A percentile compares a stretch with the other conserved stretches of the same genome.
Evolutionary conservation across 176 grass and related monocot species (phyloP).

Genomic region (Thalia dealbata): DNA sequence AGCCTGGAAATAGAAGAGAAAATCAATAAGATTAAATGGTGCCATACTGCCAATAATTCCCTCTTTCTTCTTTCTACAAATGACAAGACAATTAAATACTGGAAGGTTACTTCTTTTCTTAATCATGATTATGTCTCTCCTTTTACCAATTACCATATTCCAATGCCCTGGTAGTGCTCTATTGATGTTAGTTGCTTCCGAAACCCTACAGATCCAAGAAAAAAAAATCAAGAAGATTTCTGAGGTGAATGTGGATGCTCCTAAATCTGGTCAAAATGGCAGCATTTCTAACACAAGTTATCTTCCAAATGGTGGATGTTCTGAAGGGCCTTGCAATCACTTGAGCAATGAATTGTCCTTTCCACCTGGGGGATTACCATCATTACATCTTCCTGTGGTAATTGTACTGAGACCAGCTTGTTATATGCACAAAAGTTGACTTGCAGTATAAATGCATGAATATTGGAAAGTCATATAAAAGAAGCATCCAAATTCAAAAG

Average conservation of each 20-base stretch:
- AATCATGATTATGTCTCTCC: not conserved
- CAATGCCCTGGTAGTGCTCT: slow-evolving; percentile 8
- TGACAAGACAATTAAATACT: slow-evolving; percentile 94
- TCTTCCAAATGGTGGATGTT: slow-evolving; percentile 42
- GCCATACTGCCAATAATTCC: slow-evolving; percentile 53
- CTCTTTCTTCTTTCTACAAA: slow-evolving; percentile 94
- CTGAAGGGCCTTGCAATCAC: slow-evolving; percentile 14
- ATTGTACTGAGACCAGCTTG: slow-evolving; percentile 42
- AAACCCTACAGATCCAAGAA: slow-evolving; percentile 67
- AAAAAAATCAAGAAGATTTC: slow-evolving; percentile 88
- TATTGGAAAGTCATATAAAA: not conserved
- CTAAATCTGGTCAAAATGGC: slow-evolving; percentile 53
- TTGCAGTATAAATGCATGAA: slow-evolving; percentile 4
- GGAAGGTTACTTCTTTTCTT: slow-evolving; percentile 65
- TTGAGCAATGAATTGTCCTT: slow-evolving; percentile 23
- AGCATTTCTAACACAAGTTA: slow-evolving; percentile 23
- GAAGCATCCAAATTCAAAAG: not conserved
- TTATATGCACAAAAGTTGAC: slow-evolving; percentile 8
- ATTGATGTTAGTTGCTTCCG: slow-evolving; percentile 1
- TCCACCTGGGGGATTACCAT: slow-evolving; percentile 27
- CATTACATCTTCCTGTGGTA: slow-evolving; percentile 77
- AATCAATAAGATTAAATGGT: slow-evolving; percentile 98
- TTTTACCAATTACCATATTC: not conserved
- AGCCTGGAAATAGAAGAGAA: slow-evolving; percentile 99
- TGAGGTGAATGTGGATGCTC: slow-evolving; percentile 56